Evolutionary conservation across 2,329 filamentous ascomycete species (phyloP).

Genomic region (Tolypocladium nubicola): DNA sequence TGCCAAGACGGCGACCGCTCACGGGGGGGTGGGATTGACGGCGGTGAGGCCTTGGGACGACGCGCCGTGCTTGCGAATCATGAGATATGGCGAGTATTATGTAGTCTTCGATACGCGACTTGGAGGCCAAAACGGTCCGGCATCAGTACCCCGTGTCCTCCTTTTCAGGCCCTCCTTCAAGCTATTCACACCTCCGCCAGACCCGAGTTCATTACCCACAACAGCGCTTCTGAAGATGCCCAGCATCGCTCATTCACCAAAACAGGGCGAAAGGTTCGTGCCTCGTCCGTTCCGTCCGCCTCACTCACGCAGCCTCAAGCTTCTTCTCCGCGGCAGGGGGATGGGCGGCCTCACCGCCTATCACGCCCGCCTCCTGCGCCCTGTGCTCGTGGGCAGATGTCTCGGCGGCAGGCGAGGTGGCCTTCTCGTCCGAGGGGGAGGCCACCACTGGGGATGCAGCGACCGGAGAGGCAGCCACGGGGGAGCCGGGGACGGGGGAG

Average conservation of each 20-base stretch:
- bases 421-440: slow-evolving; percentile 1
- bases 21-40: not conserved
- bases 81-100: not conserved
- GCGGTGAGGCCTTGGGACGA: not conserved
- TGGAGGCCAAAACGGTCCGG: not conserved
- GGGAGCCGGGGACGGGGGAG: slow-evolving; percentile 12
- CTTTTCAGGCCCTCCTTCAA: not conserved
- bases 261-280: not conserved
- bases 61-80: not conserved
- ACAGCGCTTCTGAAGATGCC: not conserved
- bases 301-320: not conserved
- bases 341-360: slow-evolving; percentile 12
- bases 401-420: slow-evolving; percentile 5
- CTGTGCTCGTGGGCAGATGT: slow-evolving; percentile 4
- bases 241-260: not conserved
- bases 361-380: slow-evolving; percentile 32
- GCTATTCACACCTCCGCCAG: too few species aligned
- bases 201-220: not conserved
- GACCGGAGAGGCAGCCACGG: slow-evolving; percentile 2
- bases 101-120: not conserved
- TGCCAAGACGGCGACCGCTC: not conserved
- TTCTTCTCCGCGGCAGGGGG: slow-evolving; percentile 1
- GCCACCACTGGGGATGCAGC: not conserved
- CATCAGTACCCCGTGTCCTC: not conserved
- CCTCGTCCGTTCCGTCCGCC: not conserved